Percentiles rank a stretch among this genome's conserved stretches.
Evolutionary conservation across 768 basidiomycete species (phyloP).

Genomic region (Daedaleopsis sinensis): DNA sequence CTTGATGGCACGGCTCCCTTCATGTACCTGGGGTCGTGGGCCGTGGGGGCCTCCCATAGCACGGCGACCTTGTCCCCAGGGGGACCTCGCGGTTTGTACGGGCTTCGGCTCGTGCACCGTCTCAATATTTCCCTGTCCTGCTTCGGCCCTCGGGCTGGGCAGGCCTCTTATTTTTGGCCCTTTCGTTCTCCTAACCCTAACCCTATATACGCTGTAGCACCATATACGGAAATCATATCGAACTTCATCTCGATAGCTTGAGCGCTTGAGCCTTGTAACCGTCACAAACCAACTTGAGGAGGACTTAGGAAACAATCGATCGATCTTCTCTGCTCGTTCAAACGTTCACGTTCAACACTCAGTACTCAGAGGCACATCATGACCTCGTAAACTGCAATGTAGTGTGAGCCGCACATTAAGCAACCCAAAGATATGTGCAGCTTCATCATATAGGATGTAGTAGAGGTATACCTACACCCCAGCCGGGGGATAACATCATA

Average conservation of each 20-base stretch:
- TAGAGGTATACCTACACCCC: not conserved
- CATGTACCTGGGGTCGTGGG: conserved; percentile 40
- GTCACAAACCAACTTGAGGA: no score
- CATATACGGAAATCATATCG: not conserved
- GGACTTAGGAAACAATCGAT: no score
- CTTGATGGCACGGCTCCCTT: conserved; percentile 40
- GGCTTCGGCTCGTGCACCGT: conserved; percentile 48
- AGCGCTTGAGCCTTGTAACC: no score
- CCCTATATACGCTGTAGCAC: no score
- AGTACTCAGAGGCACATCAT: no score
- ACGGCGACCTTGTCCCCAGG: conserved; percentile 60
- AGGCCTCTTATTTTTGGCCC: conserved; percentile 43
- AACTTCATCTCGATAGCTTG: no score
- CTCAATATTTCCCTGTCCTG: conserved; percentile 50
- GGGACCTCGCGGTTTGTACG: conserved; percentile 49
- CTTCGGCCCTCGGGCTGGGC: conserved; percentile 56
- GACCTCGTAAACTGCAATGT: no score
- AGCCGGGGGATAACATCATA: not conserved
- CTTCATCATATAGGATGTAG: not conserved
- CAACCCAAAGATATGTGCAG: not conserved
- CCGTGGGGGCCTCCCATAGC: conserved; percentile 46
- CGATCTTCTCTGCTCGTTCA: no score
- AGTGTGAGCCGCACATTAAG: not conserved
- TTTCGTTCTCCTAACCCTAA: conserved; percentile 33
- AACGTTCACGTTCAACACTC: no score